These are phyloP conservation scores for Scytalidium sp. DNA, from an alignment of 2,329 filamentous ascomycete genomes.

Conservation along the genomic window DNA sequence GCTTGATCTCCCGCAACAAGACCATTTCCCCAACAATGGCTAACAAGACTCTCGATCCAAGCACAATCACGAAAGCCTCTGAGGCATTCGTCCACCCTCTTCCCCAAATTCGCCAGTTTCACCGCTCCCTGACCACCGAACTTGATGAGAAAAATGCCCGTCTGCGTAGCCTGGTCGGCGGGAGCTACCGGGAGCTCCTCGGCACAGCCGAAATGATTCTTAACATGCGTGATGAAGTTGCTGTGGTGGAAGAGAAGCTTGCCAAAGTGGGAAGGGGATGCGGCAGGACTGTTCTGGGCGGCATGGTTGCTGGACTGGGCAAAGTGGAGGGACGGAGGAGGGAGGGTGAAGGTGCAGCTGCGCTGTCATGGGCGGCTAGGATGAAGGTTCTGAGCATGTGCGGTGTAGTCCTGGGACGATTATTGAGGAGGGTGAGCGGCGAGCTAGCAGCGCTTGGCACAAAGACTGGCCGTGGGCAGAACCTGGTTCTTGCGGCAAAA, in stretches of 20 bases:
- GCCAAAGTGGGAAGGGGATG: slow-evolving; percentile 72
- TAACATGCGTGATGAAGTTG: slow-evolving; percentile 78
- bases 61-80: slow-evolving; percentile 39
- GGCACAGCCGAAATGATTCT: slow-evolving; percentile 94
- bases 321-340: slow-evolving; percentile 36
- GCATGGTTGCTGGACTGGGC: slow-evolving; percentile 58
- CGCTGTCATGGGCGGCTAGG: slow-evolving; percentile 33
- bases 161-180: slow-evolving; percentile 61
- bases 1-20: too few species aligned
- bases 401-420: slow-evolving; percentile 43
- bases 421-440: slow-evolving; percentile 38
- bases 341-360: slow-evolving; percentile 19
- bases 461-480: slow-evolving; percentile 24
- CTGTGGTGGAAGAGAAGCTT: slow-evolving; percentile 68
- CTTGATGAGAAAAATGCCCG: slow-evolving; percentile 62
- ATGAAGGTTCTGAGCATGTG: slow-evolving; percentile 51
- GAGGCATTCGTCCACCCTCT: slow-evolving; percentile 47
- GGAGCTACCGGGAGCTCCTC: slow-evolving; percentile 81
- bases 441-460: slow-evolving; percentile 22
- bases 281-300: slow-evolving; percentile 67
- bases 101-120: slow-evolving; percentile 61
- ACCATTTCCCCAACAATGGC: too few species aligned
- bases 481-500: slow-evolving; percentile 61
- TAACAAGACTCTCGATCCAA: slow-evolving; percentile 46
- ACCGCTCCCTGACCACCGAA: slow-evolving; percentile 55